These are phyloP conservation scores for Coemansia sp. DNA, from an alignment of 192 early-diverging fungal species.

Conservation along the genomic window DNA sequence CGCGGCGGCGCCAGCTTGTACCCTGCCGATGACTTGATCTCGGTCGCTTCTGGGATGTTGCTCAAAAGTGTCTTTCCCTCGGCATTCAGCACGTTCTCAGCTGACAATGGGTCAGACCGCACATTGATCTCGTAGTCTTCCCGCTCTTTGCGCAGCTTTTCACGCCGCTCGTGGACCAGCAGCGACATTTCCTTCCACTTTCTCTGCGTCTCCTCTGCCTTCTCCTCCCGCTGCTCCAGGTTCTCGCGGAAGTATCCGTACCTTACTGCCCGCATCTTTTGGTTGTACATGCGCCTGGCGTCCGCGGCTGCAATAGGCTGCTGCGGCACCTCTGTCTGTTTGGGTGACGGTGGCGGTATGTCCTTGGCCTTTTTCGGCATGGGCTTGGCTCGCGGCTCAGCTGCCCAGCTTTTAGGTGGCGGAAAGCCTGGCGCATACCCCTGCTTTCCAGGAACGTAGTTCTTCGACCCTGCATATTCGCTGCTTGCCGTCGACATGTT, in stretches of 20 bases:
- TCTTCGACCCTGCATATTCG: conserved; percentile 31
- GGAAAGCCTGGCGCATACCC: conserved; percentile 55
- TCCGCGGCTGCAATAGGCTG: conserved; percentile 4
- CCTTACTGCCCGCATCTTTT: conserved; percentile 30
- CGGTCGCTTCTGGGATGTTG: conserved; percentile 9
- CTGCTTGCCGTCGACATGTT: neutral
- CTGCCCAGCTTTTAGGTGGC: conserved; percentile 39
- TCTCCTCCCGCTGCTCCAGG: conserved; percentile 22
- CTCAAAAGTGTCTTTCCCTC: conserved; percentile 44
- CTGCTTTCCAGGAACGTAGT: conserved; percentile 48
- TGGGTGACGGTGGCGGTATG: conserved; percentile 18
- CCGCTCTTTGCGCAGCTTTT: conserved; percentile 26
- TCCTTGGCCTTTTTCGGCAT: conserved; percentile 4
- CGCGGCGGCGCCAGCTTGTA: conserved; percentile 39
- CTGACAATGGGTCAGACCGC: conserved; percentile 44
- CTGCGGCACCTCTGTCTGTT: conserved; percentile 8
- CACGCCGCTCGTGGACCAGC: conserved; percentile 15
- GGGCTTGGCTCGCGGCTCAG: conserved; percentile 6
- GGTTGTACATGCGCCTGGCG: conserved; percentile 22
- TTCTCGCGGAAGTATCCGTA: conserved; percentile 29
- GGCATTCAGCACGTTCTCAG: conserved; percentile 51
- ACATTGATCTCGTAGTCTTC: conserved; percentile 32
- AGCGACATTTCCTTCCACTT: conserved; percentile 4
- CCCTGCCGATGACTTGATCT: conserved; percentile 11
- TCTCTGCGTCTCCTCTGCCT: conserved; percentile 9